phyloP scores from a whole-genome alignment of 2,329 filamentous ascomycete genomes.

The Neonectria neomacrospora region DNA sequence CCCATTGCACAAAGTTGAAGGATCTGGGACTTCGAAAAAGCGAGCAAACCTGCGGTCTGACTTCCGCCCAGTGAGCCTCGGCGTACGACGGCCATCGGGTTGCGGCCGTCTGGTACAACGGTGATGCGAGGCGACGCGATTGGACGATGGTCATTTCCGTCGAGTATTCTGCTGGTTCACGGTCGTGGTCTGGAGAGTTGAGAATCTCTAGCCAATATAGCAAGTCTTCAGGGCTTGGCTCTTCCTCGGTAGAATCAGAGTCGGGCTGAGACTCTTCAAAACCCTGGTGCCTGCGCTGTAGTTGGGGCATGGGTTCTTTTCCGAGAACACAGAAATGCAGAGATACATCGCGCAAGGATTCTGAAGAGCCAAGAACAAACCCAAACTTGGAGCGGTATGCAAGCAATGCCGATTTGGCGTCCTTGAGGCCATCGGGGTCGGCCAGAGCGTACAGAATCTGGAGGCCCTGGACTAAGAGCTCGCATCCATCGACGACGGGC shows the following conservation, averaged over 20 bases:
- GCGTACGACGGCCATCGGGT: conserved; percentile 44
- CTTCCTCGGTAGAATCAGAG: conserved; percentile 15
- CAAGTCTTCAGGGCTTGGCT: conserved; percentile 32
- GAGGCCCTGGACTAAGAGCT: conserved; percentile 34
- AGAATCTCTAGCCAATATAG: conserved; percentile 38
- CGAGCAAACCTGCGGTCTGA: conserved; percentile 40
- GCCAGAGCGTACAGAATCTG: conserved; percentile 27
- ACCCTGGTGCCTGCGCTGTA: conserved; percentile 23
- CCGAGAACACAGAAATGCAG: conserved; percentile 37
- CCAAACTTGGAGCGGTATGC: conserved; percentile 39
- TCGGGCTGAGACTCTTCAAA: conserved; percentile 13
- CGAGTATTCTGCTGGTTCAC: conserved; percentile 45
- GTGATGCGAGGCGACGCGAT: conserved; percentile 36
- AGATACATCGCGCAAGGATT: conserved; percentile 37
- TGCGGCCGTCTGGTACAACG: conserved; percentile 44
- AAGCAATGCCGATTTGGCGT: conserved; percentile 33
- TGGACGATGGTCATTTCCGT: conserved; percentile 39
- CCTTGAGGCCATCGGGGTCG: conserved; percentile 35
- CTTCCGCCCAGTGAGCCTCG: conserved; percentile 44
- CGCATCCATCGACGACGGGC: conserved; percentile 37
- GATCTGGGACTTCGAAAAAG: conserved; percentile 44
- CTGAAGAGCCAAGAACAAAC: conserved; percentile 42
- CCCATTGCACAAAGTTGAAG: conserved; percentile 52
- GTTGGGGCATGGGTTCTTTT: conserved; percentile 31
- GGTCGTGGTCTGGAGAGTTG: conserved; percentile 35